A percentile compares a stretch with the other conserved stretches of the same genome.
Conservation (phyloP, 116 monocot species). For the Zostera marina region DNA sequence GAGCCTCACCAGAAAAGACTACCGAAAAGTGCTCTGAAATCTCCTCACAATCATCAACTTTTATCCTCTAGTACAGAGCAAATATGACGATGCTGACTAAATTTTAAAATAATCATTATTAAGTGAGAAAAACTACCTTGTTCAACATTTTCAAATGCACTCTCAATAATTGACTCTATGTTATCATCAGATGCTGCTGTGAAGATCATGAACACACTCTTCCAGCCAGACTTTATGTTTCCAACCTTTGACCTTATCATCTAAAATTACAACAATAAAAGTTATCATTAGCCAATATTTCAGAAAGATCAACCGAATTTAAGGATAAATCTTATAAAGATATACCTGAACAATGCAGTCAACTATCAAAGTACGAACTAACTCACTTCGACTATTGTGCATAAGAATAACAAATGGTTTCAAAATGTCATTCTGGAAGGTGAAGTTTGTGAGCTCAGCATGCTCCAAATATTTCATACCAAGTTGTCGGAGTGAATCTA, state of each 20-base stretch:
- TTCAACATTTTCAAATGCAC: conserved; percentile 99
- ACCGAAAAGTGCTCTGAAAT: no score
- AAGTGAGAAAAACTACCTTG: conserved; percentile 32
- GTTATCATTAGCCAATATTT: neutral
- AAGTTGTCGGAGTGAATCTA: conserved; percentile 96
- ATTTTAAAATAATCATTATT: neutral
- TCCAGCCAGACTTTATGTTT: conserved; percentile 97
- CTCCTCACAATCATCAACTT: no score
- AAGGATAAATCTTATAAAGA: neutral
- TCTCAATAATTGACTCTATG: conserved; percentile 70
- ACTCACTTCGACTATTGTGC: conserved; percentile 70
- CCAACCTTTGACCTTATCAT: conserved; percentile 94
- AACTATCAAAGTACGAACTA: conserved; percentile 73
- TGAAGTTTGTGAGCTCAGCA: conserved; percentile 86
- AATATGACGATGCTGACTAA: neutral
- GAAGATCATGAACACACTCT: conserved; percentile 98
- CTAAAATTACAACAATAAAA: conserved; percentile 20
- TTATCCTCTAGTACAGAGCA: no score
- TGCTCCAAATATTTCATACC: conserved; percentile 98
- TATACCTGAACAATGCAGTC: conserved; percentile 96
- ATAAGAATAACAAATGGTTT: conserved; percentile 98
- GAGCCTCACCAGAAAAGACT: no score
- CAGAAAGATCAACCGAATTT: neutral
- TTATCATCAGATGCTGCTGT: conserved; percentile 89
- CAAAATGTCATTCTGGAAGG: conserved; percentile 94